phyloP scores from a whole-genome alignment of 1,139 yeast species.

The Debaryomycetaceae sp. region DNA sequence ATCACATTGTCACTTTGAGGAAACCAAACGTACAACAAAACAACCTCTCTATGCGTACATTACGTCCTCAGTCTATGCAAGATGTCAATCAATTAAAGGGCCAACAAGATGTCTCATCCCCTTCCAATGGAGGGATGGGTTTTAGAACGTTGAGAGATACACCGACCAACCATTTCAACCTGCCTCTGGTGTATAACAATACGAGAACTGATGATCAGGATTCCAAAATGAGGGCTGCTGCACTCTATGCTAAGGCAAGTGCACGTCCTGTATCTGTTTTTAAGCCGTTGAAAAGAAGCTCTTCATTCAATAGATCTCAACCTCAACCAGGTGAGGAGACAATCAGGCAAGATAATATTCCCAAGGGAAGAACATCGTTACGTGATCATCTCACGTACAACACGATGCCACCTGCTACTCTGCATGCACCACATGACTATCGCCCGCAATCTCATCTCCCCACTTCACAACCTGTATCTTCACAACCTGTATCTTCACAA shows the following conservation, averaged over 20 bases:
- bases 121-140: conserved; percentile 21
- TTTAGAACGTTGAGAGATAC: conserved; percentile 29
- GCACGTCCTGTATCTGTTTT: conserved; percentile 39
- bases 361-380: conserved; percentile 12
- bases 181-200: neutral
- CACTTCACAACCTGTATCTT: too few relatives aligned
- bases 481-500: too few relatives aligned
- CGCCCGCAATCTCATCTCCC: too few relatives aligned
- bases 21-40: conserved; percentile 17
- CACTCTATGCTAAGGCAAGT: conserved; percentile 49
- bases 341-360: conserved; percentile 4
- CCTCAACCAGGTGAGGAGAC: conserved; percentile 7
- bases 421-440: too few relatives aligned
- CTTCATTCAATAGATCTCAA: conserved; percentile 50
- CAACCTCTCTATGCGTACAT: conserved; percentile 19
- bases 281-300: conserved; percentile 38
- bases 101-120: conserved; percentile 2
- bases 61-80: conserved; percentile 32
- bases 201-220: conserved; percentile 17
- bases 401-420: too few relatives aligned
- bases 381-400: conserved; percentile 7
- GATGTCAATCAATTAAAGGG: neutral
- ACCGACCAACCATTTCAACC: conserved; percentile 9
- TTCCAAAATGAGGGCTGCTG: conserved; percentile 44
- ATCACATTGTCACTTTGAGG: conserved; percentile 20